A percentile compares a stretch with the other conserved stretches of the same genome.
These are phyloP conservation scores for Arthroderma sp. DNA, from an alignment of 2,329 filamentous ascomycete species.

Conservation along the genomic window DNA sequence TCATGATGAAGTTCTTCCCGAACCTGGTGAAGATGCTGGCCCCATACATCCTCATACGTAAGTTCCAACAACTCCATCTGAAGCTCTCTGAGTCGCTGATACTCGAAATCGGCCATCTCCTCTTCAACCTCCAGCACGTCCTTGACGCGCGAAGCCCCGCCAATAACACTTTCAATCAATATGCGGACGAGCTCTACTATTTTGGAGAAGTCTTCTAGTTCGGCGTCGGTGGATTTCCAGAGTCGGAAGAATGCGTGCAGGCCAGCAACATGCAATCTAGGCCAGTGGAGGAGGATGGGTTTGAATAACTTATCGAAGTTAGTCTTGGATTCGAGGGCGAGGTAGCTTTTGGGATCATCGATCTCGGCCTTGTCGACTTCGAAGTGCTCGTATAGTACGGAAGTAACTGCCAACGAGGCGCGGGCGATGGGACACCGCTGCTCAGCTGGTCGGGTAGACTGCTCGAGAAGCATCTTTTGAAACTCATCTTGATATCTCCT, in stretches of 20 bases:
- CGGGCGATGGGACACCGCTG: slow-evolving; percentile 78
- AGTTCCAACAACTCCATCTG: slow-evolving; percentile 90
- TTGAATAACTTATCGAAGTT: slow-evolving; percentile 79
- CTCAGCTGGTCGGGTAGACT: slow-evolving; percentile 57
- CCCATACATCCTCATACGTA: slow-evolving; percentile 91
- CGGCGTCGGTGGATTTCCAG: slow-evolving; percentile 82
- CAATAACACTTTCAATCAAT: slow-evolving; percentile 77
- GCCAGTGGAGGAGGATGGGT: slow-evolving; percentile 86
- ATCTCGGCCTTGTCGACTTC: slow-evolving; percentile 76
- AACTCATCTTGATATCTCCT: slow-evolving; percentile 84
- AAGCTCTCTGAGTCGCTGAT: slow-evolving; percentile 61
- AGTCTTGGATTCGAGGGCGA: slow-evolving; percentile 59
- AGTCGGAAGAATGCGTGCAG: slow-evolving; percentile 79
- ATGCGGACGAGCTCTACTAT: slow-evolving; percentile 85
- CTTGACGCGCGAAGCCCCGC: slow-evolving; percentile 66
- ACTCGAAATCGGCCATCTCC: slow-evolving; percentile 73
- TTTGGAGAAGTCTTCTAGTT: slow-evolving; percentile 81
- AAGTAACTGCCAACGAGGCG: slow-evolving; percentile 74
- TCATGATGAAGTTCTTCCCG: slow-evolving; percentile 83
- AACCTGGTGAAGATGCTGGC: slow-evolving; percentile 76
- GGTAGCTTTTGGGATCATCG: slow-evolving; percentile 65
- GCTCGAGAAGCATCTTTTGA: slow-evolving; percentile 82
- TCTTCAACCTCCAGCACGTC: slow-evolving; percentile 82
- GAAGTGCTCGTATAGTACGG: slow-evolving; percentile 88
- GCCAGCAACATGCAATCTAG: slow-evolving; percentile 71